These are phyloP conservation scores for Brassica balearica DNA, from an alignment of 441 rosid species.

Conservation along the genomic window DNA sequence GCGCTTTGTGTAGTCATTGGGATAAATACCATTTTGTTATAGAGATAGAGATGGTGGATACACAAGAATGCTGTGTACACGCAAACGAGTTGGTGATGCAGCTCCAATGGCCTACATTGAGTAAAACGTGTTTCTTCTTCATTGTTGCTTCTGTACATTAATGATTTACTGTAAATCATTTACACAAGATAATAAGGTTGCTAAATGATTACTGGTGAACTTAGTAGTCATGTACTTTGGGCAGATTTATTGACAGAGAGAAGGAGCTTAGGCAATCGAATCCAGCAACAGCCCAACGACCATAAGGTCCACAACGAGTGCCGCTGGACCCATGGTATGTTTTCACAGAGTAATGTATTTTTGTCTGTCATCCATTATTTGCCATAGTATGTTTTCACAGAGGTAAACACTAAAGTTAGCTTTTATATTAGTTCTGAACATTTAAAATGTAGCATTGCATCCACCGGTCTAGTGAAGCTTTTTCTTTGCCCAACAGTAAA, in stretches of 20 bases:
- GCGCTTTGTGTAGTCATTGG: too few relatives aligned
- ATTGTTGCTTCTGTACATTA: neutral
- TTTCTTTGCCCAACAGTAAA: neutral
- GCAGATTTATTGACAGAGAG: constrained; percentile 74
- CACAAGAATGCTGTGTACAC: too few relatives aligned
- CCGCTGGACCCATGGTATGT: constrained; percentile 69
- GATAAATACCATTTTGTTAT: too few relatives aligned
- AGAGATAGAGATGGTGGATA: too few relatives aligned
- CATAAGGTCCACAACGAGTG: constrained; percentile 49
- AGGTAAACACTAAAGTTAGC: neutral
- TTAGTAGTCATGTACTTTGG: constrained; percentile 5
- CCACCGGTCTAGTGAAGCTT: neutral
- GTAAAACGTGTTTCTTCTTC: neutral
- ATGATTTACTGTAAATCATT: too few relatives aligned
- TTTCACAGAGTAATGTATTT: neutral
- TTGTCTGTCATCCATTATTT: neutral
- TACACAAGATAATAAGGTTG: neutral
- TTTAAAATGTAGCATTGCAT: neutral
- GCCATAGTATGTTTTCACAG: neutral
- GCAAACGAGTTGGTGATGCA: neutral
- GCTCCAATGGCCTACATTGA: neutral
- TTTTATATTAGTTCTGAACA: neutral
- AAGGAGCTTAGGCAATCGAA: constrained; percentile 88
- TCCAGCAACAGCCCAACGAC: constrained; percentile 77
- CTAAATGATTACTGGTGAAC: neutral